Base-by-base conservation (phyloP, 805 yeast species). In the Candida pseudoglaebosa region DNA sequence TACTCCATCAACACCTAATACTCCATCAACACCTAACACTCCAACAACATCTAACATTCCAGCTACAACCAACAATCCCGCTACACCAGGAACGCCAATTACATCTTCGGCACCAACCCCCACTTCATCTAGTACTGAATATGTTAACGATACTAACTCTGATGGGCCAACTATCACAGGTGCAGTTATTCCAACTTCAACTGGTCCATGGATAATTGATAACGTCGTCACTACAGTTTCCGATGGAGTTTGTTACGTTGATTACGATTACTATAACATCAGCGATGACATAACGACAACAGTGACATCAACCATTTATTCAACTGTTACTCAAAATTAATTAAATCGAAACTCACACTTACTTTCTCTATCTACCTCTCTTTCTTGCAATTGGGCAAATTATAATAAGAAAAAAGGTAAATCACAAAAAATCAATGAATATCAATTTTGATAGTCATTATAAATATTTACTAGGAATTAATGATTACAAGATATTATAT, bases 191-290 rank as follows among this genome's bases (percentile, higher is more conserved):
- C 53, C 61, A 18, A 39, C 58, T 32, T 45, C 59, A 16, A 47
- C 61, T 32, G 49, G 46, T 17, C 53, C 63, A 20, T 64, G 70
- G 61, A 47, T 62, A 20, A 61, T 67, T 30, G 67, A 57, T 16
- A 56, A 52, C 42, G 48, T 59, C 6, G 47, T 58, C 36, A 66
- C 73, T 5, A 41, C 59, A 14, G 44, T 51, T 20, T 45, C 59
- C 30, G 48, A 52, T 34, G 60, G 63, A 32, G 60, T 62, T 34
- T 59, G 71, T 54, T 37, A 54, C 40, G 65, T 67, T 37, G 54
- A 61, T 53, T 59, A 59, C 52, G 64, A 62, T 52, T 61, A 65
- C 58, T 59, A 61, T 53, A 54, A 48, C 19, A 61, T 54, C 37
- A 45, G 56, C 7, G 62, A 52, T 19, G 54, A 61, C 21, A 58